phyloP scores from a whole-genome alignment of 495 filamentous ascomycete genomes.

The Penicillium tannophilum region DNA sequence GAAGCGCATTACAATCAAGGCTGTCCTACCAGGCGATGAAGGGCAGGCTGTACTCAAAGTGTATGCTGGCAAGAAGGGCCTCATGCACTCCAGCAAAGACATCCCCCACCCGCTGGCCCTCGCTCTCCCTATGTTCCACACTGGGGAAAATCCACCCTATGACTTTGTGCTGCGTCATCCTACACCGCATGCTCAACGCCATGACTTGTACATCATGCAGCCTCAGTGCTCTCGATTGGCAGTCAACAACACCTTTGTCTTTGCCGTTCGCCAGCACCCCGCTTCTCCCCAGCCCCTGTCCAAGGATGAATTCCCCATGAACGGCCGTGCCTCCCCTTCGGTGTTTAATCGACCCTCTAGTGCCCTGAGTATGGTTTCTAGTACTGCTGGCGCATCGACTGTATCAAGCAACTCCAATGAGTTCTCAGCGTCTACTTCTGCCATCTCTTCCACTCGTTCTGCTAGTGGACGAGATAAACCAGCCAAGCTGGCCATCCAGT shows the following conservation, averaged over 20 bases:
- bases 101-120: constrained; percentile 91
- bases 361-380: constrained; percentile 76
- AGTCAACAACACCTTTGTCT: constrained; percentile 96
- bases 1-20: constrained; percentile 92
- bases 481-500: constrained; percentile 93
- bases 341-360: constrained; percentile 74
- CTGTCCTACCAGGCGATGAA: constrained; percentile 85
- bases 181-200: constrained; percentile 92
- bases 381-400: constrained; percentile 42
- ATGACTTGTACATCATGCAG: constrained; percentile 95
- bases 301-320: constrained; percentile 45
- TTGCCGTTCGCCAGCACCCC: constrained; percentile 90
- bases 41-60: constrained; percentile 88
- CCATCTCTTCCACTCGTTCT: constrained; percentile 57
- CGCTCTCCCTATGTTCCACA: constrained; percentile 87
- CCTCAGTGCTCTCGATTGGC: constrained; percentile 87
- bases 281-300: constrained; percentile 56
- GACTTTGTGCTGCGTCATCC: constrained; percentile 92
- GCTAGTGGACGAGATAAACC: constrained; percentile 68
- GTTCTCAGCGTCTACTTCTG: constrained; percentile 50
- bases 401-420: constrained; percentile 46
- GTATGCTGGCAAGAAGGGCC: constrained; percentile 88
- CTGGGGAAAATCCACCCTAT: constrained; percentile 88
- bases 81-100: constrained; percentile 94
- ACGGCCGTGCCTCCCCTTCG: constrained; percentile 60